A percentile compares a stretch with the other conserved stretches of the same genome.
phyloP scores from a whole-genome alignment of 179 eudicot genomes.

The Actinidia polygama region DNA sequence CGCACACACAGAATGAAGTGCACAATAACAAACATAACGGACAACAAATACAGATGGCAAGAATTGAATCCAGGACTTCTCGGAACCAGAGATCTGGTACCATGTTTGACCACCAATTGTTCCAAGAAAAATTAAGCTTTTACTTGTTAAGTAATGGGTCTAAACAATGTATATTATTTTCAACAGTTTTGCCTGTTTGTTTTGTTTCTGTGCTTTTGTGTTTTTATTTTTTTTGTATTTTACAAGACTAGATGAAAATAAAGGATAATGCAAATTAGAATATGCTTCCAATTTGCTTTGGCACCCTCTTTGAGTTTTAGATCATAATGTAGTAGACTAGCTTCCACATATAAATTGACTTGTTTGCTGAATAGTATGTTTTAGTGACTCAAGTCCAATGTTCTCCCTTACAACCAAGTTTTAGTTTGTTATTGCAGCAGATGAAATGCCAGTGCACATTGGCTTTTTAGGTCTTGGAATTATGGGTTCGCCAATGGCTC shows the following conservation, averaged over 20 bases:
- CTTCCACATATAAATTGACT: not conserved
- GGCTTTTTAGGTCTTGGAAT: slow-evolving; percentile 97
- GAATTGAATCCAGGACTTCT: no score
- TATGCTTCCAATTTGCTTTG: not conserved
- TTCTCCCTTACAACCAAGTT: slow-evolving; percentile 15
- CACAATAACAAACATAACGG: no score
- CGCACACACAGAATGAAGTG: no score
- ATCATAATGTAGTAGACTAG: not conserved
- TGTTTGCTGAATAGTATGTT: not conserved
- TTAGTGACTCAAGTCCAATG: not conserved
- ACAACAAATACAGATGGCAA: no score
- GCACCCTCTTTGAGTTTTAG: not conserved
- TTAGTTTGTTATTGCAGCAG: slow-evolving; percentile 41
- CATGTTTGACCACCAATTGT: no score
- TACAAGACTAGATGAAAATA: not conserved
- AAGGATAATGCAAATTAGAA: not conserved
- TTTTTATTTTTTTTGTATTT: not conserved
- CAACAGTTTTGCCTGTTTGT: no score
- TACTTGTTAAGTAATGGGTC: no score
- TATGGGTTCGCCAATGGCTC: slow-evolving; percentile 98
- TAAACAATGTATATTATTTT: no score
- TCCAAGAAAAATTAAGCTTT: no score
- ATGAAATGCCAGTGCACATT: slow-evolving; percentile 59
- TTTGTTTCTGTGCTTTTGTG: not conserved
- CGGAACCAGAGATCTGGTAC: no score